Evolutionary conservation across 495 filamentous ascomycete species (phyloP).

Genomic region (Lasiosphaeria ovina): DNA sequence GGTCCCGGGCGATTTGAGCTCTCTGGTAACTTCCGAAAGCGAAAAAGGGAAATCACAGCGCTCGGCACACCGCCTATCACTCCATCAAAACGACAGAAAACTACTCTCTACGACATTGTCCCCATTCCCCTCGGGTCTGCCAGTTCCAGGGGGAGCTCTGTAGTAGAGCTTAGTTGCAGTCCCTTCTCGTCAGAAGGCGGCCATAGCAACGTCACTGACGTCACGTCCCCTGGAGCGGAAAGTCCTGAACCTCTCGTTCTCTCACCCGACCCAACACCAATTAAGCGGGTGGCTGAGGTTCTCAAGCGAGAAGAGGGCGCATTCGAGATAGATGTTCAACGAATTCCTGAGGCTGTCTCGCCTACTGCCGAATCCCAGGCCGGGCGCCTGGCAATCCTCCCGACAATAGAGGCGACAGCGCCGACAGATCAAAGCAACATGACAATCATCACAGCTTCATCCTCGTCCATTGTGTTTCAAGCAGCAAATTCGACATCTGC

Average conservation of each 20-base stretch:
- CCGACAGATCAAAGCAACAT: background rate
- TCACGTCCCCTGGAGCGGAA: constrained; percentile 41
- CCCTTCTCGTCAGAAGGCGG: constrained; percentile 23
- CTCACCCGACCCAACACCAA: constrained; percentile 39
- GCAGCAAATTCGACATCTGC: no score
- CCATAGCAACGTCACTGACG: constrained; percentile 37
- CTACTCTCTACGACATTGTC: constrained; percentile 31
- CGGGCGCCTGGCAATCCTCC: constrained; percentile 9
- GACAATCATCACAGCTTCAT: background rate
- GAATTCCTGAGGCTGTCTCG: constrained; percentile 12
- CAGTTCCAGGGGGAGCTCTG: constrained; percentile 29
- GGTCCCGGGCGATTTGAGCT: constrained; percentile 19
- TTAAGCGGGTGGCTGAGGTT: constrained; percentile 22
- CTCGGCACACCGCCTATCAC: constrained; percentile 46
- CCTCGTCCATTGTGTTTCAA: background rate
- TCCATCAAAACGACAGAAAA: constrained; percentile 43
- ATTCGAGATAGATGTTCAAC: constrained; percentile 14
- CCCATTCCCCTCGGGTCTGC: constrained; percentile 23
- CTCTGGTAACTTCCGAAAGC: constrained; percentile 25
- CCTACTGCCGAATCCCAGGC: background rate
- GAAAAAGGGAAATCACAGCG: constrained; percentile 31
- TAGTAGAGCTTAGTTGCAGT: constrained; percentile 16
- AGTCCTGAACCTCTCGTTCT: constrained; percentile 32
- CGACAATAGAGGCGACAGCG: constrained; percentile 7
- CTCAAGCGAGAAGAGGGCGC: constrained; percentile 33